phyloP scores from a whole-genome alignment of 495 filamentous ascomycete species.

The Neurospora africana region DNA sequence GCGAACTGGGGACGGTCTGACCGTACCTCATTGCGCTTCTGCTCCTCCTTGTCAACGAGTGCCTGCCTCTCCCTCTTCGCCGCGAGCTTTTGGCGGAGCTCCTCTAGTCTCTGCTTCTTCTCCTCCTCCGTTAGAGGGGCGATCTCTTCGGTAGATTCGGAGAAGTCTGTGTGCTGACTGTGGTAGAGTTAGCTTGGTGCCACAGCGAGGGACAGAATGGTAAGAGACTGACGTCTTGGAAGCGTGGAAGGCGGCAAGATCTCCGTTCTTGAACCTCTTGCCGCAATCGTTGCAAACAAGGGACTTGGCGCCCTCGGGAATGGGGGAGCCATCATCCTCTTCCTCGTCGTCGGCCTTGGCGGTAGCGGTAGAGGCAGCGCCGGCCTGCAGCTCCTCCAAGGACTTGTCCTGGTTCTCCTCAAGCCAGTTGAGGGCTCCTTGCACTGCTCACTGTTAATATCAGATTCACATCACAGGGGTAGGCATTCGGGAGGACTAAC shows the following conservation, averaged over 20 bases:
- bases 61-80: conserved; percentile 63
- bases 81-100: conserved; percentile 60
- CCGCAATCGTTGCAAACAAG: conserved; percentile 81
- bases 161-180: conserved; percentile 80
- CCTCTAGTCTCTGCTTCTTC: conserved; percentile 66
- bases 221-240: conserved; percentile 55
- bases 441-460: conserved; percentile 43
- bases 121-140: conserved; percentile 86
- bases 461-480: background rate
- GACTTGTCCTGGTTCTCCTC: conserved; percentile 78
- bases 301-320: conserved; percentile 42
- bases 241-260: conserved; percentile 82
- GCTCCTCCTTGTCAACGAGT: conserved; percentile 67
- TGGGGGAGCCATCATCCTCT: conserved; percentile 41
- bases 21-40: conserved; percentile 77
- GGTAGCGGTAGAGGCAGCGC: conserved; percentile 10
- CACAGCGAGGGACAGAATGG: background rate
- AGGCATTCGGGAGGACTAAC: conserved; percentile 39
- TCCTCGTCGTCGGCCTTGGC: conserved; percentile 16
- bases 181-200: conserved; percentile 4
- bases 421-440: conserved; percentile 88
- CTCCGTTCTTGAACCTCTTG: conserved; percentile 74
- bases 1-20: background rate
- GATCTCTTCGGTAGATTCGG: conserved; percentile 85
- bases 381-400: conserved; percentile 60